Conservation (phyloP, 2,329 filamentous ascomycete species). For the Zalaria obscura region DNA sequence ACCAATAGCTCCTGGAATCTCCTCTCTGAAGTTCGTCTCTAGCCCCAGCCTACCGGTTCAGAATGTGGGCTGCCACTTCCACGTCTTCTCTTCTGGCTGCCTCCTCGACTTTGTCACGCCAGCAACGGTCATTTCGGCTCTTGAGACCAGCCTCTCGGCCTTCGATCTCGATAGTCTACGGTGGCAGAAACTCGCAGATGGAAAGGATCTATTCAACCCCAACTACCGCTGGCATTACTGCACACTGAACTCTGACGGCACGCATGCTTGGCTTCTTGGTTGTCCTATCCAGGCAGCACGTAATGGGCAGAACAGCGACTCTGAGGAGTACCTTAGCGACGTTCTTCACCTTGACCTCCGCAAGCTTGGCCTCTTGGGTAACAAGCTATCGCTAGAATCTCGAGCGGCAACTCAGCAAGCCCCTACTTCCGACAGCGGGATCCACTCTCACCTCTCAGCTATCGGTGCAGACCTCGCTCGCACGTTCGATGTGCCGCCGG, state of each 20-base stretch:
- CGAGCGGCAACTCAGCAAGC: conserved; percentile 27
- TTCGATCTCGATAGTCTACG: conserved; percentile 74
- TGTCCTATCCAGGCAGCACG: conserved; percentile 61
- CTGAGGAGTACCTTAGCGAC: conserved; percentile 87
- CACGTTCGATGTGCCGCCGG: conserved; percentile 75
- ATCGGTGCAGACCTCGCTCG: conserved; percentile 75
- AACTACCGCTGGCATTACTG: conserved; percentile 99
- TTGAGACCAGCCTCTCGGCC: conserved; percentile 81
- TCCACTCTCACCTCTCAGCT: conserved; percentile 36
- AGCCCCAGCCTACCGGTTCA: conserved; percentile 78
- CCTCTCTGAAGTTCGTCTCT: conserved; percentile 76
- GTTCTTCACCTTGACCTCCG: conserved; percentile 88
- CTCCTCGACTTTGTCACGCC: conserved; percentile 91
- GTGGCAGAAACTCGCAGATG: conserved; percentile 92
- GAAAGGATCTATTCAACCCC: conserved; percentile 78
- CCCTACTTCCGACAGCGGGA: conserved; percentile 37
- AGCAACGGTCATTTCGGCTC: conserved; percentile 69
- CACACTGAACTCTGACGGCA: conserved; percentile 86
- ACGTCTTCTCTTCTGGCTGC: conserved; percentile 84
- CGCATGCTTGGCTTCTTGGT: conserved; percentile 92
- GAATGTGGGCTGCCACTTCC: conserved; percentile 84
- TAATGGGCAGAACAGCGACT: conserved; percentile 52
- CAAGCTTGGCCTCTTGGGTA: conserved; percentile 80
- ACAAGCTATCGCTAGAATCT: conserved; percentile 37
- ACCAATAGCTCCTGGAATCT: conserved; percentile 67